Conservation (phyloP, 2,329 filamentous ascomycete genomes). For the Neoarthrinium moseri region DNA sequence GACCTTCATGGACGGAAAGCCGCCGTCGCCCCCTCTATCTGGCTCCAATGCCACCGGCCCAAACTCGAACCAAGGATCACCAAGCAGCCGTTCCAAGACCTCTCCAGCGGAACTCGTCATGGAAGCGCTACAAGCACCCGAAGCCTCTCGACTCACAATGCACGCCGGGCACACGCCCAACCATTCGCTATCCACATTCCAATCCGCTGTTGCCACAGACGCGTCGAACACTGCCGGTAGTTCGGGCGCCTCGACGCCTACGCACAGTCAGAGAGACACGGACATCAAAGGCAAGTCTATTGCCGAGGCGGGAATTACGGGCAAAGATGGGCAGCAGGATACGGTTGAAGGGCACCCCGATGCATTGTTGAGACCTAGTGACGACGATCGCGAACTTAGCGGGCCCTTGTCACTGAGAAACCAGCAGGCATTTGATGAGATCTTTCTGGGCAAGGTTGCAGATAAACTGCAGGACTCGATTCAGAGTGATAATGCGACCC, state of each 20-base stretch:
- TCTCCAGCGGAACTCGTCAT: conserved; percentile 42
- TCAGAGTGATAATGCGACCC: conserved; percentile 43
- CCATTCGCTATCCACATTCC: conserved; percentile 51
- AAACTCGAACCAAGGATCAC: conserved; percentile 25
- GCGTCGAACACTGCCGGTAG: conserved; percentile 36
- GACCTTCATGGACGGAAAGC: conserved; percentile 44
- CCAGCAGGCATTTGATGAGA: conserved; percentile 54
- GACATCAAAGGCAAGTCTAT: conserved; percentile 13
- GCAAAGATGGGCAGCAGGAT: conserved; percentile 9
- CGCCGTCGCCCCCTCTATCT: conserved; percentile 20
- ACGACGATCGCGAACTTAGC: conserved; percentile 45
- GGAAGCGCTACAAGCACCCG: conserved; percentile 45
- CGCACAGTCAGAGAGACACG: conserved; percentile 12
- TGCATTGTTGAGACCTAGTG: conserved; percentile 34
- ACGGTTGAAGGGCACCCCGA: conserved; percentile 14
- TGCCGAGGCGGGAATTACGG: conserved; percentile 19
- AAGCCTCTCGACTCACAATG: conserved; percentile 54
- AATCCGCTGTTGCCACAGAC: conserved; percentile 41
- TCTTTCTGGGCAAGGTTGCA: conserved; percentile 49
- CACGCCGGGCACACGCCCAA: conserved; percentile 64
- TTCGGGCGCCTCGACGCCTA: conserved; percentile 39
- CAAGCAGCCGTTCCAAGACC: conserved; percentile 19
- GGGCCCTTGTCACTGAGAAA: conserved; percentile 56
- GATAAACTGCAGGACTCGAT: conserved; percentile 52
- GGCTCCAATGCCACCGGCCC: conserved; percentile 26